Base-by-base conservation (phyloP, 495 filamentous ascomycete species). In the Aspergillus ostianus region DNA sequence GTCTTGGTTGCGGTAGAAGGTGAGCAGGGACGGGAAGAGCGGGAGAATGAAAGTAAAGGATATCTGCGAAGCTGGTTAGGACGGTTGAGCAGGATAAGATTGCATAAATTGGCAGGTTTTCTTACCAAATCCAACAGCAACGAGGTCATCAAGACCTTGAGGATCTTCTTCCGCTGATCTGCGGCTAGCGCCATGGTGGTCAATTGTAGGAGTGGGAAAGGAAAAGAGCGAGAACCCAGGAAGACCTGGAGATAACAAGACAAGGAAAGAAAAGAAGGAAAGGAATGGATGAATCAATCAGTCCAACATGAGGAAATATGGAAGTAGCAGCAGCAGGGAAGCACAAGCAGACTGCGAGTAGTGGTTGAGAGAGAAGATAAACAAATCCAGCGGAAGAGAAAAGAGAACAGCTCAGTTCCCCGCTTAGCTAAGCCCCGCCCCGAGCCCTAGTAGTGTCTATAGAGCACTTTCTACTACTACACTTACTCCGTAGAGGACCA, bases 31-130 rank as follows among this genome's bases (percentile, higher is more conserved):
- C 4, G 94, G 94, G 70, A 97, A 98, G 47, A 98, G 86, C 0
- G 94, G 94, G 6, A 98, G 88, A 75, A 98, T 97, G 74, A 98
- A 94, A n/a, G 95, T 98, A 71, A 92, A 92, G 36, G 90, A 92
- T 62, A 91, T 87, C 88, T 91, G 60, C 15, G 47, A 57, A 18
- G 18, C 18, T 19, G 17, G 45, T 48, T 17, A 56, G 54, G 6
- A 32, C 15, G 23, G 23, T 26, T 26, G 23, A 18, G 23, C 6
- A 18, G 3, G 52, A 27, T 18, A 62, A 46, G 47, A 9, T 41
- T 21, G 41, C 27, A n/a, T 41, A 48, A 54, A 45, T 49, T 21
- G 19, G 6, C 30, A 32, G 36, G 23, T 4, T 36, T 44, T 20
- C 68, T 27, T 77, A 91, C 89, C 60, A 91, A 71, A 74, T 91